Conservation (phyloP, 257 asterid species). For the Linderniella brevidens region DNA sequence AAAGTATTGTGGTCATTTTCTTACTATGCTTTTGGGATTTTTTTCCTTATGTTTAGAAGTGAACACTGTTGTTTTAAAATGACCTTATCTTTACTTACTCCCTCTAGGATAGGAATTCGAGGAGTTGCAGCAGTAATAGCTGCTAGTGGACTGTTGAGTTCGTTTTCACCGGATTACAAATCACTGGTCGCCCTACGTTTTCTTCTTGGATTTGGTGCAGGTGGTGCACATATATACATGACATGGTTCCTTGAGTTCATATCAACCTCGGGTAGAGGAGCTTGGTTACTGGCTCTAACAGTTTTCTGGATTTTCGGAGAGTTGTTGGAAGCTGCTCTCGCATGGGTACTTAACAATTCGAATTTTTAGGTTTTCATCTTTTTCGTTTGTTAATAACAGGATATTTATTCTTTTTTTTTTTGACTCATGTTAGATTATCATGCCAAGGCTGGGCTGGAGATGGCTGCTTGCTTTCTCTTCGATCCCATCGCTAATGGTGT, state of each 20-base stretch:
- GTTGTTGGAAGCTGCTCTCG: constrained; percentile 60
- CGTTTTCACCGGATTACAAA: constrained; percentile 46
- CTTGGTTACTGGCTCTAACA: constrained; percentile 62
- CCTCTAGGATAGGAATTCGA: constrained; percentile 54
- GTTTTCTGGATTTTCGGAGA: constrained; percentile 67
- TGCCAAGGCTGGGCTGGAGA: constrained; percentile 61
- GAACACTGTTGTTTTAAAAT: background rate
- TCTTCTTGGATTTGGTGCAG: constrained; percentile 65
- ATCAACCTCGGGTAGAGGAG: constrained; percentile 51
- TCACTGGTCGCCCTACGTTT: constrained; percentile 34
- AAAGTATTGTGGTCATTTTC: background rate
- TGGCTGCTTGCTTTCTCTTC: constrained; percentile 56
- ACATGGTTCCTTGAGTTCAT: constrained; percentile 84
- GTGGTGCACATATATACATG: constrained; percentile 71
- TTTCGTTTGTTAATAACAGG: background rate
- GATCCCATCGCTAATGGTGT: constrained; percentile 31
- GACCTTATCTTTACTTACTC: background rate
- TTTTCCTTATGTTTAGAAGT: background rate
- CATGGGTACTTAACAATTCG: constrained; percentile 32
- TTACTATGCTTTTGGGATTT: no score
- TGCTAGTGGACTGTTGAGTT: constrained; percentile 36
- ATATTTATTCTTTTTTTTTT: background rate
- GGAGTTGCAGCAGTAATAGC: constrained; percentile 49
- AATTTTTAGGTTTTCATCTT: background rate
- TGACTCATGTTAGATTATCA: constrained; percentile 20